phyloP scores from a whole-genome alignment of 805 yeast species.

The Yarrowia sp. region DNA sequence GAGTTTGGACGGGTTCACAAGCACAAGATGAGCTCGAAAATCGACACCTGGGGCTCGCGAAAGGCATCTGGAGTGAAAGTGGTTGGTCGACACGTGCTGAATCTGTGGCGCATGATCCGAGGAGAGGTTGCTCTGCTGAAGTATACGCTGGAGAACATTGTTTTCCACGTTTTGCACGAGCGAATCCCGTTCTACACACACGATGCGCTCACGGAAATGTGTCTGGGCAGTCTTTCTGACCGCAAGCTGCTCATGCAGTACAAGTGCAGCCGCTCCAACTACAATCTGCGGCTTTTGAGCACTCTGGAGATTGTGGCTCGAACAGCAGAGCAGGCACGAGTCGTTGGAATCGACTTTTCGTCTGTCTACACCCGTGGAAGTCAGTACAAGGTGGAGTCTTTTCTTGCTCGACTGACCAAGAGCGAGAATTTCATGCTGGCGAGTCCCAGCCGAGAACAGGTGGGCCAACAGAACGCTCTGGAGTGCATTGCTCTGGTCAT shows the following conservation, averaged over 20 bases:
- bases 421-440: slow-evolving; percentile 67
- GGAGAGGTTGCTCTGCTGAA: slow-evolving; percentile 60
- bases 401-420: slow-evolving; percentile 70
- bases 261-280: slow-evolving; percentile 46
- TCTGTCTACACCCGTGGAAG: slow-evolving; percentile 90
- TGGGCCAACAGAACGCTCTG: slow-evolving; percentile 77
- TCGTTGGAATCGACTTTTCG: slow-evolving; percentile 85
- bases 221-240: neutral
- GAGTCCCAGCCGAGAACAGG: slow-evolving; percentile 79
- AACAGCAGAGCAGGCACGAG: slow-evolving; percentile 77
- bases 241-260: slow-evolving; percentile 41
- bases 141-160: slow-evolving; percentile 75
- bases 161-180: slow-evolving; percentile 63
- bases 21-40: slow-evolving; percentile 48
- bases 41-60: slow-evolving; percentile 63
- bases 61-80: slow-evolving; percentile 69
- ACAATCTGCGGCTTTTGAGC: slow-evolving; percentile 50
- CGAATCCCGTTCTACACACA: slow-evolving; percentile 63
- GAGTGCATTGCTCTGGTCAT: slow-evolving; percentile 86
- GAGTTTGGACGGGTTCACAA: slow-evolving; percentile 59
- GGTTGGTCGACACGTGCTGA: slow-evolving; percentile 79
- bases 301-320: slow-evolving; percentile 65
- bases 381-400: slow-evolving; percentile 89
- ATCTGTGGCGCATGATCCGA: slow-evolving; percentile 77
- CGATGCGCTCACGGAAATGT: slow-evolving; percentile 45